Percentiles rank a stretch among this genome's conserved stretches.
These are phyloP conservation scores for Fusarium transvaalense DNA, from an alignment of 2,329 filamentous ascomycete genomes.

Conservation along the genomic window DNA sequence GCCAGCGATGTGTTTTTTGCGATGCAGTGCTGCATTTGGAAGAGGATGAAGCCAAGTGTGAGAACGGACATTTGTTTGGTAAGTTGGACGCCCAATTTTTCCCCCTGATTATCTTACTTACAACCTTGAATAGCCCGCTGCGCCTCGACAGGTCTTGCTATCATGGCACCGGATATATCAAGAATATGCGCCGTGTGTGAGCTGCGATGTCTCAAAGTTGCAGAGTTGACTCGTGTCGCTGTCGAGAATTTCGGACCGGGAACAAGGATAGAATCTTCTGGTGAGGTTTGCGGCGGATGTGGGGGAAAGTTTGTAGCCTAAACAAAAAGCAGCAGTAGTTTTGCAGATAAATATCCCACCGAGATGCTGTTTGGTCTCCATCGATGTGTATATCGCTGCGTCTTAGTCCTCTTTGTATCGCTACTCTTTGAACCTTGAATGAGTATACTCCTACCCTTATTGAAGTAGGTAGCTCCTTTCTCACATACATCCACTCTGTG, in stretches of 20 bases:
- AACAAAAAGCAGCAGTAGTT: constrained; percentile 1
- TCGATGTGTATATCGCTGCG: background rate
- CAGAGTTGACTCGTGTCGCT: constrained; percentile 56
- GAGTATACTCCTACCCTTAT: background rate
- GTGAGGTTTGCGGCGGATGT: constrained; percentile 56
- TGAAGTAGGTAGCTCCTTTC: background rate
- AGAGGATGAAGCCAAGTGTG: constrained; percentile 56
- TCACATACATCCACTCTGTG: background rate
- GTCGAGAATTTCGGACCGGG: constrained; percentile 48
- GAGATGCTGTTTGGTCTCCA: background rate
- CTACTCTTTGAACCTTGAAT: background rate
- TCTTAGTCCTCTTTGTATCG: background rate
- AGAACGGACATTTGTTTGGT: constrained; percentile 58
- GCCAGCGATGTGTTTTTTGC: constrained; percentile 64
- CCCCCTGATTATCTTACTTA: background rate
- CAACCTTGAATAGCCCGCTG: constrained; percentile 59
- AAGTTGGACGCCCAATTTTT: constrained; percentile 29
- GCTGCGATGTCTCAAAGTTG: constrained; percentile 61
- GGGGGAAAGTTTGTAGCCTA: constrained; percentile 59
- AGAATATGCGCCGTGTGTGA: constrained; percentile 68
- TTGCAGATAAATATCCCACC: background rate
- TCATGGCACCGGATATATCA: constrained; percentile 66
- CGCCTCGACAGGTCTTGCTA: constrained; percentile 65
- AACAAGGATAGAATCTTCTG: constrained; percentile 49
- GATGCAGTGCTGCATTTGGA: constrained; percentile 51